These are phyloP conservation scores for Flaveria robusta DNA, from an alignment of 129 eudicot genomes.

Conservation along the genomic window DNA sequence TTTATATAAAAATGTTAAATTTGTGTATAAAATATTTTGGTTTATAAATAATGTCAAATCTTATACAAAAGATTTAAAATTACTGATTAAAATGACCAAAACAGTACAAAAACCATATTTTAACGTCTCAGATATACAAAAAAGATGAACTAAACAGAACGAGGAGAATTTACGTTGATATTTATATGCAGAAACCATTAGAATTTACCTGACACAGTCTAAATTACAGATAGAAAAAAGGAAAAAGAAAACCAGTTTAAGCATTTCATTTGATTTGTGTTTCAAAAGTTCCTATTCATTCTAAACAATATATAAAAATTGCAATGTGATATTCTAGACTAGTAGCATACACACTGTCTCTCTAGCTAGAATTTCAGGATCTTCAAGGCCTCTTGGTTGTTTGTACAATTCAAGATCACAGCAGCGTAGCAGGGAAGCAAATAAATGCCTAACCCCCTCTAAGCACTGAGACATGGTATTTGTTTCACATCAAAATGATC, in stretches of 20 bases:
- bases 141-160: not conserved
- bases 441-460: constrained; percentile 82
- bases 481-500: constrained; percentile 49
- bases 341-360: constrained; percentile 86
- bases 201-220: not conserved
- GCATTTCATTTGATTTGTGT: constrained; percentile 12
- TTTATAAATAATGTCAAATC: not conserved
- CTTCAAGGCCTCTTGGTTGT: constrained; percentile 80
- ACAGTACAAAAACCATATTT: too few species aligned
- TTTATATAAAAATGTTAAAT: not conserved
- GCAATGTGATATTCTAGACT: constrained; percentile 6
- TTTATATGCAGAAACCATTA: not conserved
- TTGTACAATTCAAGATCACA: constrained; percentile 72
- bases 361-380: constrained; percentile 86
- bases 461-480: constrained; percentile 88
- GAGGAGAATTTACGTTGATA: not conserved
- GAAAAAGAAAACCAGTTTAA: not conserved
- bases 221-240: not conserved
- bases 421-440: constrained; percentile 67
- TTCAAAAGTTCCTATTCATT: not conserved
- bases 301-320: not conserved
- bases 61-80: not conserved
- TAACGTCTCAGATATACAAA: not conserved
- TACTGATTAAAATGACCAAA: not conserved
- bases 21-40: not conserved